Conservation (phyloP, 768 basidiomycete species). For the Mycena galericulata region DNA sequence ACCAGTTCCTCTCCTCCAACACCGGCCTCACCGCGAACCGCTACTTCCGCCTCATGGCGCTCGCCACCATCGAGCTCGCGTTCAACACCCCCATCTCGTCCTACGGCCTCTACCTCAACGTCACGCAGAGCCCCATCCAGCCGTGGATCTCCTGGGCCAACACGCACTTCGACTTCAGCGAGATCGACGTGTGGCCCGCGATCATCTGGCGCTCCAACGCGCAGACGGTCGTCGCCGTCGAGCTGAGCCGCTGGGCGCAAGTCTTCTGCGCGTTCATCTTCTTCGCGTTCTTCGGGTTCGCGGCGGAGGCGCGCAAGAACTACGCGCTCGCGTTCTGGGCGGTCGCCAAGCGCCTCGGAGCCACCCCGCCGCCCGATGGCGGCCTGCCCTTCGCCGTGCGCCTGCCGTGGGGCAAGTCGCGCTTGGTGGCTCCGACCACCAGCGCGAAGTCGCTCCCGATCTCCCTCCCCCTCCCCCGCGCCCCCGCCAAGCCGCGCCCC, state of each 20-base stretch:
- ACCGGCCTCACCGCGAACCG: neutral
- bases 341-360: constrained; percentile 8
- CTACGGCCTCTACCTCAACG: constrained; percentile 36
- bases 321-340: constrained; percentile 43
- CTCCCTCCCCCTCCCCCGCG: constrained; percentile 3
- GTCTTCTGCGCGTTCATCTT: constrained; percentile 56
- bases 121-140: constrained; percentile 5
- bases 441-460: neutral
- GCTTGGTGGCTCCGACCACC: neutral
- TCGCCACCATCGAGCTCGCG: neutral
- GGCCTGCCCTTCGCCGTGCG: constrained; percentile 3
- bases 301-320: constrained; percentile 61
- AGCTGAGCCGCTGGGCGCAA: constrained; percentile 52
- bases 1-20: neutral
- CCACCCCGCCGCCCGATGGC: neutral
- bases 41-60: constrained; percentile 16
- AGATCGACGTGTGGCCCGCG: neutral
- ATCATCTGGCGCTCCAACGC: constrained; percentile 42
- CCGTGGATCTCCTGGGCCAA: constrained; percentile 50
- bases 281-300: constrained; percentile 71
- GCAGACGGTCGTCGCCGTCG: constrained; percentile 29
- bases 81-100: constrained; percentile 36
- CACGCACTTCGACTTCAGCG: constrained; percentile 46
- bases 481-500: constrained; percentile 14
- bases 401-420: constrained; percentile 3